Evolutionary conservation across 768 basidiomycete species (phyloP).

Genomic region (Cytidiella melzeri): DNA sequence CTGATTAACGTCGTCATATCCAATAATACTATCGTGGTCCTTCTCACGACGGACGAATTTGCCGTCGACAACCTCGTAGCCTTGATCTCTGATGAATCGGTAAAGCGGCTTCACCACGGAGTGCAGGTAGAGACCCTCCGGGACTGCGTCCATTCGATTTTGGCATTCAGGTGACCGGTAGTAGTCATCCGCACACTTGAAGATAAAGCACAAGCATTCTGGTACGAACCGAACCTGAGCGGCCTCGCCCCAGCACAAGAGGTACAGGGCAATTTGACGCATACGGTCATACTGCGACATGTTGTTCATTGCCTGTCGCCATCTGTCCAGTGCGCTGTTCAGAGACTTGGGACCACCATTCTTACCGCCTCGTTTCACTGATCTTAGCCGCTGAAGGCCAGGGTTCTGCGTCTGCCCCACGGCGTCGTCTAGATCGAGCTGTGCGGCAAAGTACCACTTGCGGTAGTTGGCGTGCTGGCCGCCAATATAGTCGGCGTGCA

Average conservation of each 20-base stretch:
- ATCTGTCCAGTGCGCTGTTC: conserved; percentile 80
- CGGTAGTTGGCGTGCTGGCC: conserved; percentile 98
- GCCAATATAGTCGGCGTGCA: conserved; percentile 98
- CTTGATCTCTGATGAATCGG: conserved; percentile 94
- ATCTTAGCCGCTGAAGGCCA: conserved; percentile 77
- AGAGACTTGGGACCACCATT: conserved; percentile 62
- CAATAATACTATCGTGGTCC: conserved; percentile 93
- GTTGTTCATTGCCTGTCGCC: conserved; percentile 97
- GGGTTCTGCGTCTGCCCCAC: conserved; percentile 91
- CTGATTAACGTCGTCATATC: conserved; percentile 99
- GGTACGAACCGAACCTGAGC: conserved; percentile 96
- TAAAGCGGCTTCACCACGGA: conserved; percentile 92
- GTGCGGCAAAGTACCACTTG: conserved; percentile 99
- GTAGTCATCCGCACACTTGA: conserved; percentile 99
- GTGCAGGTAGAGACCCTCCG: conserved; percentile 91
- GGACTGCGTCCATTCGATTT: conserved; percentile 83
- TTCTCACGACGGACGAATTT: conserved; percentile 90
- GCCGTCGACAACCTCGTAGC: conserved; percentile 93
- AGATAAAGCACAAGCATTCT: conserved; percentile 97
- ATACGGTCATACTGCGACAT: conserved; percentile 99
- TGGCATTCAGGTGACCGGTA: conserved; percentile 99
- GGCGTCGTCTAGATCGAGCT: conserved; percentile 97
- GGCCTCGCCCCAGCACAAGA: conserved; percentile 97
- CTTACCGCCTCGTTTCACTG: conserved; percentile 49
- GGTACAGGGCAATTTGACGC: conserved; percentile 90